These are phyloP conservation scores for Petunia axillaris DNA, from an alignment of 257 asterid species.

Conservation along the genomic window DNA sequence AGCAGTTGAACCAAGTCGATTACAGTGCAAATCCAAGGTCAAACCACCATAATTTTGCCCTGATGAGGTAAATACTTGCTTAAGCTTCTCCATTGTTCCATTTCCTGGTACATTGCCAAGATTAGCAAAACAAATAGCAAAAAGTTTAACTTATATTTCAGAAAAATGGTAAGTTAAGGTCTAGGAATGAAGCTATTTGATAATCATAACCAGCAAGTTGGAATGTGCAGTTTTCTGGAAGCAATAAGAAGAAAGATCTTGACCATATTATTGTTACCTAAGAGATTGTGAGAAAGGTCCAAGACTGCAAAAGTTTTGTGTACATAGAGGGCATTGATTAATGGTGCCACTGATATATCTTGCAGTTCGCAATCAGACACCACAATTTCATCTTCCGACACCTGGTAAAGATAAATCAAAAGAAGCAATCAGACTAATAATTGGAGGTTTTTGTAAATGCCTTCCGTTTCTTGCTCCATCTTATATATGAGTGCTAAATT, in stretches of 20 bases:
- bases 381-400: slow-evolving; percentile 79
- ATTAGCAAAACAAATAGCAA: slow-evolving; percentile 29
- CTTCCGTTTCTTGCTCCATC: not conserved
- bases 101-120: slow-evolving; percentile 58
- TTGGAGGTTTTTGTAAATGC: not conserved
- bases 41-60: slow-evolving; percentile 81
- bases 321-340: slow-evolving; percentile 72
- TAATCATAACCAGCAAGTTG: slow-evolving; percentile 26
- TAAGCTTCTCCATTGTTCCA: slow-evolving; percentile 75
- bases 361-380: slow-evolving; percentile 84
- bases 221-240: slow-evolving; percentile 18
- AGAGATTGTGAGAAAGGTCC: slow-evolving; percentile 89
- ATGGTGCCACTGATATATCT: slow-evolving; percentile 78
- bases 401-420: slow-evolving; percentile 51
- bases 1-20: slow-evolving; percentile 84
- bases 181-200: slow-evolving; percentile 21
- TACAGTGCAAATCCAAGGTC: slow-evolving; percentile 77
- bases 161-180: slow-evolving; percentile 23
- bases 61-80: slow-evolving; percentile 70
- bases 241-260: slow-evolving; percentile 26
- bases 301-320: slow-evolving; percentile 80
- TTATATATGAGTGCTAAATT: slow-evolving; percentile 11
- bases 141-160: slow-evolving; percentile 18
- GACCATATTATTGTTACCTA: slow-evolving; percentile 54
- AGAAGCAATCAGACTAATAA: slow-evolving; percentile 26